phyloP scores from a whole-genome alignment of 2,329 filamentous ascomycete genomes.

The Daldinia sp. region DNA sequence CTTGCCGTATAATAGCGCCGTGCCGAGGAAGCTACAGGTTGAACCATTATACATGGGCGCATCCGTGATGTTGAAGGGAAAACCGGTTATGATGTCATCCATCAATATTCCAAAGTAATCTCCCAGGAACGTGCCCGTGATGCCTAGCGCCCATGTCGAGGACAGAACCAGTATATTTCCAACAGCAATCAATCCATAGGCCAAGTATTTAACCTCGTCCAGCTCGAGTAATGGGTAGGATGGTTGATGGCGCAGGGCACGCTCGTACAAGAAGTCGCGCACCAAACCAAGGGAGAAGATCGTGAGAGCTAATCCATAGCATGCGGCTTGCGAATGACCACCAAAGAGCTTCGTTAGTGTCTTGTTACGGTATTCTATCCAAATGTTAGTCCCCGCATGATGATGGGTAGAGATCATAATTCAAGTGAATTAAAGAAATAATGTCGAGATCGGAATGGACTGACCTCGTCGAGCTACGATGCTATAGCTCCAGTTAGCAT shows the following conservation, averaged over 20 bases:
- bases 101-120: conserved; percentile 99
- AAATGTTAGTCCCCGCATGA: conserved; percentile 32
- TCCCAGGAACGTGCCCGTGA: conserved; percentile 95
- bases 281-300: conserved; percentile 94
- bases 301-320: conserved; percentile 87
- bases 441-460: conserved; percentile 38
- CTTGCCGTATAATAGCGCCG: conserved; percentile 85
- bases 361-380: conserved; percentile 88
- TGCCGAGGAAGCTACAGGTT: conserved; percentile 91
- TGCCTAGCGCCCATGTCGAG: conserved; percentile 90
- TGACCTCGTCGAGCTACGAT: conserved; percentile 85
- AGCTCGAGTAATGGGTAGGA: conserved; percentile 78
- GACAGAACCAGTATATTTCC: conserved; percentile 90
- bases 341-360: conserved; percentile 88
- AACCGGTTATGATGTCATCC: conserved; percentile 93
- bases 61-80: conserved; percentile 92
- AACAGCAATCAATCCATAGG: conserved; percentile 75
- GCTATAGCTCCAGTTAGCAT: conserved; percentile 63
- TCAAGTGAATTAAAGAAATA: conserved; percentile 9
- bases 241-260: conserved; percentile 81
- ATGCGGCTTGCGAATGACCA: conserved; percentile 81
- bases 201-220: conserved; percentile 70
- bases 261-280: conserved; percentile 89
- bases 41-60: conserved; percentile 98
- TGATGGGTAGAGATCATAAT: background rate